Percentiles rank a stretch among this genome's conserved stretches.
Conservation (phyloP, 768 basidiomycete genomes). For the Pleurotus platypus region DNA sequence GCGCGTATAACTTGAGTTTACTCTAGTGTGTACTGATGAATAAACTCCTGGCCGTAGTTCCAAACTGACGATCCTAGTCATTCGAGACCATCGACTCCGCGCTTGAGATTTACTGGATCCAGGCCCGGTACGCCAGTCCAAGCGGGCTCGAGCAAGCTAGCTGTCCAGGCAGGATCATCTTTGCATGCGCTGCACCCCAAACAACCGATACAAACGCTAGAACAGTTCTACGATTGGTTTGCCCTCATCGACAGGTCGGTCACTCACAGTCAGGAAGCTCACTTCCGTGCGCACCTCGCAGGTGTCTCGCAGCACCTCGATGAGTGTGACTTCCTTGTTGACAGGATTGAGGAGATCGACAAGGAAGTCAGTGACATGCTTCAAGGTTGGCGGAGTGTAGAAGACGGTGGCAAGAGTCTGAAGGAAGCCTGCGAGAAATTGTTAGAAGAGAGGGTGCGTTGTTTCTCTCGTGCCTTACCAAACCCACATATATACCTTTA, state of each 20-base stretch:
- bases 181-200: conserved; percentile 67
- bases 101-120: conserved; percentile 21
- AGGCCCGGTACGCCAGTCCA: conserved; percentile 43
- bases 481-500: neutral
- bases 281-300: conserved; percentile 83
- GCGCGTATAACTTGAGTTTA: conserved; percentile 6
- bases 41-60: conserved; percentile 20
- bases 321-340: conserved; percentile 73
- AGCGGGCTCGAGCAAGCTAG: conserved; percentile 1
- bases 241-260: conserved; percentile 85
- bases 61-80: conserved; percentile 22
- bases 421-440: conserved; percentile 90
- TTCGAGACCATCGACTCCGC: conserved; percentile 37
- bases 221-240: conserved; percentile 98
- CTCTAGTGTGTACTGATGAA: too few relatives aligned
- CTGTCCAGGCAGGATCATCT: neutral
- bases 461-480: neutral
- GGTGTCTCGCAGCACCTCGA: conserved; percentile 72
- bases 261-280: conserved; percentile 89
- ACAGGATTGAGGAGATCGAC: conserved; percentile 71
- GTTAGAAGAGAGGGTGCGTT: conserved; percentile 81
- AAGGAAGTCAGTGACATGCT: conserved; percentile 77
- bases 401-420: conserved; percentile 87
- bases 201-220: conserved; percentile 81
- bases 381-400: conserved; percentile 81